Conservation (phyloP, 1,139 yeast genomes). For the Lodderomyces metapsilosis region DNA sequence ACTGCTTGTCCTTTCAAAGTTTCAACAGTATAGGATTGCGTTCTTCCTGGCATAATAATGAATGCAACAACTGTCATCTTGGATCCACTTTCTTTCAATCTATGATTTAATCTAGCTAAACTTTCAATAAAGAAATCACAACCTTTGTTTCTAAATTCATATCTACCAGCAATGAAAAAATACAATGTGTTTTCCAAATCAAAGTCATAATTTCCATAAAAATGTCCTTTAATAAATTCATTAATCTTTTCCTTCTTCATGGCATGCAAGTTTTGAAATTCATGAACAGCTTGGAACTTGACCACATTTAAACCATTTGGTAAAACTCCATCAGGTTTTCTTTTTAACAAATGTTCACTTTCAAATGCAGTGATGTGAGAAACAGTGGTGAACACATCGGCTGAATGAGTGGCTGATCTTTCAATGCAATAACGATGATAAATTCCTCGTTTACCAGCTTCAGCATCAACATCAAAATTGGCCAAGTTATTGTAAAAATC, state of each 20-base stretch:
- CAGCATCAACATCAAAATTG: constrained; percentile 92
- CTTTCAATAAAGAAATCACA: constrained; percentile 94
- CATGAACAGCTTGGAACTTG: constrained; percentile 96
- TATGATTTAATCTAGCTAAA: constrained; percentile 86
- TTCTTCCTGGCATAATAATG: constrained; percentile 96
- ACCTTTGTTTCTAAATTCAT: constrained; percentile 95
- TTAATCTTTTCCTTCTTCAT: constrained; percentile 86
- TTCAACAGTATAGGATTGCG: constrained; percentile 92
- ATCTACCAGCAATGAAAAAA: constrained; percentile 95
- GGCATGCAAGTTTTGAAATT: constrained; percentile 95
- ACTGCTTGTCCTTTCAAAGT: constrained; percentile 97
- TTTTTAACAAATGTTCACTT: constrained; percentile 85
- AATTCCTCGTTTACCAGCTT: constrained; percentile 96
- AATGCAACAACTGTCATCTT: constrained; percentile 96
- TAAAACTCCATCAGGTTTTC: constrained; percentile 96
- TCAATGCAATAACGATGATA: constrained; percentile 97
- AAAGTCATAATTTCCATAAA: constrained; percentile 94
- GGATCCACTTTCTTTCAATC: constrained; percentile 76
- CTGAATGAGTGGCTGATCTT: constrained; percentile 92
- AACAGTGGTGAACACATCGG: constrained; percentile 97
- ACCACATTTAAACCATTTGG: constrained; percentile 96
- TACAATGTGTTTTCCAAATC: constrained; percentile 91
- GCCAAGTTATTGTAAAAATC: constrained; percentile 93
- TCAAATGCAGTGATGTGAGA: constrained; percentile 96
- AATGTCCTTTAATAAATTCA: constrained; percentile 94